Evolutionary conservation across 345 rosid species (phyloP).

Genomic region (Rhodomyrtus tomentosa): DNA sequence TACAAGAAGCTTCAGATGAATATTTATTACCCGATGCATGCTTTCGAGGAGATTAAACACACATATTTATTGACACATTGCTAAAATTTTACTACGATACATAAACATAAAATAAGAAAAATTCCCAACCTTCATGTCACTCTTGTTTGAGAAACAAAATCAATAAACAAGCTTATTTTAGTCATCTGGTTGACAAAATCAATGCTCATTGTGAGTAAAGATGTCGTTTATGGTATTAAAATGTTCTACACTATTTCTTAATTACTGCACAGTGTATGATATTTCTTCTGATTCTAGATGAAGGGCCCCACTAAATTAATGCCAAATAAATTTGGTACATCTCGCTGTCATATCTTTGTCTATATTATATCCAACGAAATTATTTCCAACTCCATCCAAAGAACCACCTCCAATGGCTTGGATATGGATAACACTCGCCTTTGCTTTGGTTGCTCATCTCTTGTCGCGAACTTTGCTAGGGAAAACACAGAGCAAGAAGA

Average conservation of each 20-base stretch:
- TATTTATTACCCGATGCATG: too few species aligned
- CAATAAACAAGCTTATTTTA: too few species aligned
- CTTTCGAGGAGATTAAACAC: too few species aligned
- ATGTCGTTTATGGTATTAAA: neutral
- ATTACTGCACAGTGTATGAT: neutral
- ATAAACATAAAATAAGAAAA: too few species aligned
- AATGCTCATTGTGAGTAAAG: neutral
- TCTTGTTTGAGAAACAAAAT: too few species aligned
- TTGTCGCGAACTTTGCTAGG: conserved; percentile 9
- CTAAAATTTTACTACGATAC: too few species aligned
- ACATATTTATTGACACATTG: too few species aligned
- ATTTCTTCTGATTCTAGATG: neutral
- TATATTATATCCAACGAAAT: neutral
- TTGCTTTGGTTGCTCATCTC: neutral
- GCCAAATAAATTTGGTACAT: neutral
- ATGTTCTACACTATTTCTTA: neutral
- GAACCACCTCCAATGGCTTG: neutral
- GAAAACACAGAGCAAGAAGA: conserved; percentile 15
- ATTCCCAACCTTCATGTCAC: too few species aligned
- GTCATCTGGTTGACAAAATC: neutral
- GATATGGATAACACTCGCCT: neutral
- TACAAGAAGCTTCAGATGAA: too few species aligned
- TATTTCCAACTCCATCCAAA: neutral
- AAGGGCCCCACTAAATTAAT: neutral
- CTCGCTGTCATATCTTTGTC: neutral